Conservation (phyloP, 306 rosid species). For the Cucurbita argyrosperma region DNA sequence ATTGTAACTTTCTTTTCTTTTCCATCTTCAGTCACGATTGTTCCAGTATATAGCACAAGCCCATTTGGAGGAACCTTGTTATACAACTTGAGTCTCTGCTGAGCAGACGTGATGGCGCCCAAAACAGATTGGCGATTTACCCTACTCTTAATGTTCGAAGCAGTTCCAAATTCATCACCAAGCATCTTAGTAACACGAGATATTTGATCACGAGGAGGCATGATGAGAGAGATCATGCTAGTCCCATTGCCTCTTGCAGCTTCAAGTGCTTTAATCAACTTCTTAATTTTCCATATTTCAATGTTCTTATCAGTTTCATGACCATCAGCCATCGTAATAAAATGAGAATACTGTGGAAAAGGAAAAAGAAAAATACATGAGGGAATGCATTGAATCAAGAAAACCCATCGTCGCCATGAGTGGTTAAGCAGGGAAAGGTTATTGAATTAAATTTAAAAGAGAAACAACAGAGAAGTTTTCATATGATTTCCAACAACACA, state of each 20-base stretch:
- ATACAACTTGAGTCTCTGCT: slow-evolving; percentile 75
- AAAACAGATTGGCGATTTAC: slow-evolving; percentile 80
- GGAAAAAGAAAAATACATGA: neutral
- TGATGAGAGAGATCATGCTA: slow-evolving; percentile 84
- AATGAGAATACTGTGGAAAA: neutral
- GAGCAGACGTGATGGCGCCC: slow-evolving; percentile 85
- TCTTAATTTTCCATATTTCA: slow-evolving; percentile 90
- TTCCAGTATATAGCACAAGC: slow-evolving; percentile 70
- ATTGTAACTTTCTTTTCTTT: slow-evolving; percentile 87
- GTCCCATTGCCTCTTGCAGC: slow-evolving; percentile 87
- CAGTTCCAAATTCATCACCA: slow-evolving; percentile 92
- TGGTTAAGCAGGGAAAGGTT: neutral
- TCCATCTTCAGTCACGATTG: slow-evolving; percentile 79
- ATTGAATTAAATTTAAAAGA: neutral
- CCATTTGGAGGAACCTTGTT: slow-evolving; percentile 86
- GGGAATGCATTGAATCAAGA: neutral
- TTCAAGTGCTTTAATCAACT: slow-evolving; percentile 76
- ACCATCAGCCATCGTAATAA: slow-evolving; percentile 45
- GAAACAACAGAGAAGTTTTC: neutral
- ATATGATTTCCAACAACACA: neutral
- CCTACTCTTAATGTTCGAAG: slow-evolving; percentile 82
- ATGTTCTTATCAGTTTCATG: slow-evolving; percentile 85
- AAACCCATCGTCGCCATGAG: neutral
- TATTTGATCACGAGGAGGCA: slow-evolving; percentile 89
- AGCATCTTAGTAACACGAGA: slow-evolving; percentile 90